These are phyloP conservation scores for Phoma herbarum DNA, from an alignment of 2,329 filamentous ascomycete genomes.

Conservation along the genomic window DNA sequence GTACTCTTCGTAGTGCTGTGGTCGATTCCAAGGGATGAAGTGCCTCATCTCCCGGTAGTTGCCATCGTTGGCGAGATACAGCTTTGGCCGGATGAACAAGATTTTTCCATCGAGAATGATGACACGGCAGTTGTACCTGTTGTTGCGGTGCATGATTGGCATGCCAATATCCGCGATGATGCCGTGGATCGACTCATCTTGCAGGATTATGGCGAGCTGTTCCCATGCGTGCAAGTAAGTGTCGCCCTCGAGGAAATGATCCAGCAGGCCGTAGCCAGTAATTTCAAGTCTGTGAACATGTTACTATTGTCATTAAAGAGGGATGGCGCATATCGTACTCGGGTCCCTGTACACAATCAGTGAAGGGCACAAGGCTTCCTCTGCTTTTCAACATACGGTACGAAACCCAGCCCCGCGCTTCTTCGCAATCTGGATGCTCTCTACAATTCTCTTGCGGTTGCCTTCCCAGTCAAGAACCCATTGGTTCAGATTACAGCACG, in stretches of 20 bases:
- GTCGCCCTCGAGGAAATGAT: slow-evolving; percentile 61
- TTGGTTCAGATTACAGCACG: slow-evolving; percentile 45
- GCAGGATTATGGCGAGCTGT: slow-evolving; percentile 67
- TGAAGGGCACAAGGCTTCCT: no score
- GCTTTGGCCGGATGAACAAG: slow-evolving; percentile 75
- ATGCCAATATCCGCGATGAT: slow-evolving; percentile 56
- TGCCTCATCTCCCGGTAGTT: slow-evolving; percentile 58
- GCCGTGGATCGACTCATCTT: slow-evolving; percentile 67
- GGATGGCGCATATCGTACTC: slow-evolving; percentile 10
- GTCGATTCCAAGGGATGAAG: slow-evolving; percentile 49
- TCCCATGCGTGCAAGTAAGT: slow-evolving; percentile 58
- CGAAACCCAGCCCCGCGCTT: slow-evolving; percentile 16
- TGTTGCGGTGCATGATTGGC: slow-evolving; percentile 66
- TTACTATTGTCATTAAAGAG: background rate
- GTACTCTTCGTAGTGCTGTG: slow-evolving; percentile 69
- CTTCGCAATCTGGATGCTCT: slow-evolving; percentile 70
- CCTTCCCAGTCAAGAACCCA: slow-evolving; percentile 56
- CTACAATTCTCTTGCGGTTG: slow-evolving; percentile 69
- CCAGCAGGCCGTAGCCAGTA: slow-evolving; percentile 56
- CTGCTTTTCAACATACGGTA: slow-evolving; percentile 53
- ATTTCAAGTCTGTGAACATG: slow-evolving; percentile 51
- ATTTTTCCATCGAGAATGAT: slow-evolving; percentile 72
- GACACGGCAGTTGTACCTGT: slow-evolving; percentile 70
- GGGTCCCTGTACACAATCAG: slow-evolving; percentile 12
- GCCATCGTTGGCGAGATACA: slow-evolving; percentile 75